phyloP scores from a whole-genome alignment of 257 asterid genomes.

The Ilex aquifolium region DNA sequence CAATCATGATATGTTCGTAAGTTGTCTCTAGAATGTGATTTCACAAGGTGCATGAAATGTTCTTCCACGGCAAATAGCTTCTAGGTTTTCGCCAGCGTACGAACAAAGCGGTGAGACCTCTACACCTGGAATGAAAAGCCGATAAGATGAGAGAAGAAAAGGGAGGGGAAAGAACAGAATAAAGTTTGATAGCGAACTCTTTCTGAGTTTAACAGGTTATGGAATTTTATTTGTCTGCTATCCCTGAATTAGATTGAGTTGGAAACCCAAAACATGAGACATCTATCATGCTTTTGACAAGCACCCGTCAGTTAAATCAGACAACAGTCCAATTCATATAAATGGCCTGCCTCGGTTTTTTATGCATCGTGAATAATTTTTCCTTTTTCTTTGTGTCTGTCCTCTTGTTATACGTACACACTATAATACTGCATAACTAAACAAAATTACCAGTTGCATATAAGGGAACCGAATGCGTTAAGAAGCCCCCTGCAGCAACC shows the following conservation, averaged over 20 bases:
- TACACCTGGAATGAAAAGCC: constrained; percentile 48
- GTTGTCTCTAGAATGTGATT: constrained; percentile 49
- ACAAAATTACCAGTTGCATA: constrained; percentile 63
- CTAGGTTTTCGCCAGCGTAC: constrained; percentile 93
- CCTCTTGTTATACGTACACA: background rate
- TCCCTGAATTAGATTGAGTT: no score
- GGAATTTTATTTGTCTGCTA: no score
- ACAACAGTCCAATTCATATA: background rate
- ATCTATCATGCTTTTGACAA: no score
- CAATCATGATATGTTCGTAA: no score
- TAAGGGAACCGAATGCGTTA: constrained; percentile 94
- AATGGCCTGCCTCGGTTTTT: background rate
- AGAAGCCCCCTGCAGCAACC: constrained; percentile 94
- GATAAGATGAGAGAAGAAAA: background rate
- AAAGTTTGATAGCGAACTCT: background rate
- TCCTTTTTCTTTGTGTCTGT: background rate
- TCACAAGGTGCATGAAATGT: constrained; percentile 97
- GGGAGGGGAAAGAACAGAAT: background rate
- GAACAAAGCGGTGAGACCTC: constrained; percentile 96
- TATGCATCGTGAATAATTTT: background rate
- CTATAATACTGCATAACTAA: background rate
- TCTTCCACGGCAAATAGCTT: constrained; percentile 87
- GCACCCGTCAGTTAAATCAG: background rate
- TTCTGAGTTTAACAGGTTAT: background rate
- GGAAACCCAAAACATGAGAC: no score